A percentile compares a stretch with the other conserved stretches of the same genome.
These are phyloP conservation scores for Solanum chacoense DNA, from an alignment of 305 asterid species.

Conservation along the genomic window DNA sequence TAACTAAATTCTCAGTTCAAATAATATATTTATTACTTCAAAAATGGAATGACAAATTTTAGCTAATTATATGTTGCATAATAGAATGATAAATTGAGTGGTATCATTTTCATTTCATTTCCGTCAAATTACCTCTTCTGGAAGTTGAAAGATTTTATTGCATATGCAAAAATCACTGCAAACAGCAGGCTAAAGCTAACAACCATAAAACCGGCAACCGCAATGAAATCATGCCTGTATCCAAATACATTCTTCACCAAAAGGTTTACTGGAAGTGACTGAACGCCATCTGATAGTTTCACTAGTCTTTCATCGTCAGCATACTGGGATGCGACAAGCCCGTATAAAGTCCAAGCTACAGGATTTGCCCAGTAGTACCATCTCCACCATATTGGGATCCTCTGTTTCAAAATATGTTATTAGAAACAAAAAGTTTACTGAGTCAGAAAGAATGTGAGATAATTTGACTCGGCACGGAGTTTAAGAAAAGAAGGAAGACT, in stretches of 20 bases:
- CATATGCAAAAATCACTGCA: conserved; percentile 68
- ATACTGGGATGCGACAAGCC: conserved; percentile 77
- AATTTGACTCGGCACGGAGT: neutral
- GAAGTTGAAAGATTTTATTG: conserved; percentile 77
- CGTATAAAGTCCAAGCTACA: conserved; percentile 87
- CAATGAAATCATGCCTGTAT: conserved; percentile 61
- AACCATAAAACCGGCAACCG: conserved; percentile 65
- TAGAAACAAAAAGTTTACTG: neutral
- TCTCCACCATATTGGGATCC: conserved; percentile 98
- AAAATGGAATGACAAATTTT: neutral
- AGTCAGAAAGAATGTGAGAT: neutral
- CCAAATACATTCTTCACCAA: conserved; percentile 60
- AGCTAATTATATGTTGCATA: neutral
- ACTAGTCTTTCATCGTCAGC: conserved; percentile 42
- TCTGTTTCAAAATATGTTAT: conserved; percentile 26
- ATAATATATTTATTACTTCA: neutral
- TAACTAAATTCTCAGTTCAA: neutral
- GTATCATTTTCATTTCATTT: neutral
- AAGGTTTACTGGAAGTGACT: conserved; percentile 27
- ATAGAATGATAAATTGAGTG: neutral
- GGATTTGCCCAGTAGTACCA: conserved; percentile 99
- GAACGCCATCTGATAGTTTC: conserved; percentile 59
- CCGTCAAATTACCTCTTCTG: conserved; percentile 47
- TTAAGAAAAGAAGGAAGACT: neutral
- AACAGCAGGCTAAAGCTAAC: conserved; percentile 61